Percentiles rank a stretch among this genome's conserved stretches.
phyloP scores from a whole-genome alignment of 1,284 basidiomycete genomes.

The Ustilago crameri region DNA sequence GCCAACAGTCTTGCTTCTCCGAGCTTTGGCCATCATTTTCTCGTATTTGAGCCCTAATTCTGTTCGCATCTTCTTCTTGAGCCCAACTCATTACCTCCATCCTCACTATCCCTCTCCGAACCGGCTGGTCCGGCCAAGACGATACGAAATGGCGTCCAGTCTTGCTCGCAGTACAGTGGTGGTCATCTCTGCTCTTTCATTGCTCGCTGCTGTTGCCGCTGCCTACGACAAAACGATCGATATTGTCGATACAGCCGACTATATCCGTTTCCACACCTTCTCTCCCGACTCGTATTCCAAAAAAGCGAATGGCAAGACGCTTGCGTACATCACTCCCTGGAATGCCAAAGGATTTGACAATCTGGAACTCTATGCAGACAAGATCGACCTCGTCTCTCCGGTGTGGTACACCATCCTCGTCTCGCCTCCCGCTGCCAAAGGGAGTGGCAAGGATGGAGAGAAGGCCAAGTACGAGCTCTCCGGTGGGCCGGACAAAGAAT shows the following conservation, averaged over 20 bases:
- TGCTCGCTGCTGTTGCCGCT: not conserved
- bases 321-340: constrained; percentile 59
- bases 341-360: constrained; percentile 28
- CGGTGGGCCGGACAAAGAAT: constrained; percentile 40
- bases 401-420: constrained; percentile 56
- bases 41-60: no score
- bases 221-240: not conserved
- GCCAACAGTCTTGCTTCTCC: no score
- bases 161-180: not conserved
- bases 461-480: constrained; percentile 34
- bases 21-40: no score
- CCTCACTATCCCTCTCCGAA: not conserved
- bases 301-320: constrained; percentile 15
- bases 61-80: no score
- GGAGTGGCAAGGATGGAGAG: not conserved
- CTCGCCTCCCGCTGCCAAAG: not conserved
- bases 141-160: not conserved
- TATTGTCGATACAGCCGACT: constrained; percentile 22
- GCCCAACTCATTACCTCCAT: no score
- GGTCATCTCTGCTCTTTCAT: not conserved
- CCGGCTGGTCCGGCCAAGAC: not conserved
- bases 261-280: constrained; percentile 19
- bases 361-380: constrained; percentile 26
- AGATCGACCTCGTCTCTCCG: constrained; percentile 48
- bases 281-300: not conserved